Base-by-base conservation (phyloP, 768 basidiomycete genomes). In the Russula dissimulans region DNA sequence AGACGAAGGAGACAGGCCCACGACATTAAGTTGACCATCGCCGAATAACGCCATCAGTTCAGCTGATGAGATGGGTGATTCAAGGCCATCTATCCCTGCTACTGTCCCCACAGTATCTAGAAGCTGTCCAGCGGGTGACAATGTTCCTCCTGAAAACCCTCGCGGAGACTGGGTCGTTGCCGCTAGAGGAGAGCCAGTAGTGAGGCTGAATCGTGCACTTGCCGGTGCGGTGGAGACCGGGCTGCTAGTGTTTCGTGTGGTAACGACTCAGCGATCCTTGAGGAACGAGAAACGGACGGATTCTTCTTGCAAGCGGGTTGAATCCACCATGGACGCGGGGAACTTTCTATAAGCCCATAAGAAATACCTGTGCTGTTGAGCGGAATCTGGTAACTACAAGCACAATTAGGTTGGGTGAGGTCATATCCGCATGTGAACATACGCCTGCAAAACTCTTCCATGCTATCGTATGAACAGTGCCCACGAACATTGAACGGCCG, bases 371-470 rank as follows among this genome's bases (percentile, higher is more conserved):
- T 77, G 67, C 76, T 72, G 48, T 95, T 91, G 51, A 95, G 79
- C 49, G 93, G 91, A 63, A 94, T 92, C 69, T 89, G 86, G 91
- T 91, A 67, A 88, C 86, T 89, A 66, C 1, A 64, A 57, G 17
- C 47, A 42, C 34, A 54, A 38, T 58, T 51, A 42, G 46, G 44
- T 46, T 26, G 39, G 34, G 18, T 11, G 12, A 38, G 22, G 48
- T 31, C 54, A n/a, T 4, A 5, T 34, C 17, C 22, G 57, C 44
- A 61, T 15, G 76, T 76, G 71, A 63, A 87, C 91, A 73, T 70
- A 90, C 93, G 74, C 69, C 93, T 84, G 75, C 94, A 95, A 71
- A 95, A 94, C 71, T 95, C 94, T 69, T 95, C 93, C 81, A 97
- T 87, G 45, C 95, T 79, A 72, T 95, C 94, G 32, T 92, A 91